Evolutionary conservation across 2,329 filamentous ascomycete species (phyloP).

Genomic region (Clonostachys solani): DNA sequence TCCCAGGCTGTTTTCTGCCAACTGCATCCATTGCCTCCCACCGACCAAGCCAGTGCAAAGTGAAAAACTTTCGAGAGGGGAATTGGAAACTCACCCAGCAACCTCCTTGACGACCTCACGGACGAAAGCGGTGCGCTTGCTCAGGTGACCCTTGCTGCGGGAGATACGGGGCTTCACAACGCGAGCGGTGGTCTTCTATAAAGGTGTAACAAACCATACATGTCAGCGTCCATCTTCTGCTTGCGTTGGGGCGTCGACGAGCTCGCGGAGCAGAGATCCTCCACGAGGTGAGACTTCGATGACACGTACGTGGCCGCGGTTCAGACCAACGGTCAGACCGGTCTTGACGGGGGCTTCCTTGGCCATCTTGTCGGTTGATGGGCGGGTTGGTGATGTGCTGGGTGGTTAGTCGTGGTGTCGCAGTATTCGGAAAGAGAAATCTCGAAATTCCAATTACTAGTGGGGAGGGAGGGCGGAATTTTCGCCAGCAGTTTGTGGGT

Average conservation of each 20-base stretch:
- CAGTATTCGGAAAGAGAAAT: neutral
- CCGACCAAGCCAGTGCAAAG: no score
- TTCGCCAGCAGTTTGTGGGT: conserved; percentile 3
- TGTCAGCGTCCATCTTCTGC: conserved; percentile 63
- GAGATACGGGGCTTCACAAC: conserved; percentile 75
- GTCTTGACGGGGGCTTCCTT: conserved; percentile 53
- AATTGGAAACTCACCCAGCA: conserved; percentile 66
- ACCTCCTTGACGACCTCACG: conserved; percentile 98
- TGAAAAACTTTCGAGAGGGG: neutral
- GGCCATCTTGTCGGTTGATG: conserved; percentile 43
- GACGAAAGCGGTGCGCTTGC: conserved; percentile 96
- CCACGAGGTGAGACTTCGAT: conserved; percentile 66
- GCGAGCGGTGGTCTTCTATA: conserved; percentile 79
- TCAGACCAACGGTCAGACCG: conserved; percentile 58
- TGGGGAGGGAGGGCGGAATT: neutral
- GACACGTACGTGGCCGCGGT: conserved; percentile 60
- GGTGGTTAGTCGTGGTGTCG: conserved; percentile 21
- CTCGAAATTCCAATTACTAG: neutral
- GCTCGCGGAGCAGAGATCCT: conserved; percentile 54
- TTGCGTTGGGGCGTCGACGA: conserved; percentile 14
- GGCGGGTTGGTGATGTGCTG: conserved; percentile 19
- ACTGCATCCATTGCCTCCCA: no score
- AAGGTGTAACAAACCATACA: conserved; percentile 29
- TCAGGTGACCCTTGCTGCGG: conserved; percentile 90
- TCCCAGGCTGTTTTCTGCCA: no score